Base-by-base conservation (phyloP, 495 filamentous ascomycete genomes). In the Xylaria telfairii region DNA sequence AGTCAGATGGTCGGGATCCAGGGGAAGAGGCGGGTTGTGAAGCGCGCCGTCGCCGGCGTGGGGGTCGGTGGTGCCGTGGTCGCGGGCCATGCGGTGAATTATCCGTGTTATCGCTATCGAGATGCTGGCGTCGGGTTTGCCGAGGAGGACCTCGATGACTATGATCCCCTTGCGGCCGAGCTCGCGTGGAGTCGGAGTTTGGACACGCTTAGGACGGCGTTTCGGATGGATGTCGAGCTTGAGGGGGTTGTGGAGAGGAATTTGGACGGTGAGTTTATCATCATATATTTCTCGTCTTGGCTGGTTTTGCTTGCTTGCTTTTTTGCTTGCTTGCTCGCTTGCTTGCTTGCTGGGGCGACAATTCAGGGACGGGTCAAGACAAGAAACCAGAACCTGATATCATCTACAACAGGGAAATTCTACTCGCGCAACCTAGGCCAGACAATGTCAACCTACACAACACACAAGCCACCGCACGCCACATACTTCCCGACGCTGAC, bases 1-100 rank as follows among this genome's bases (percentile, higher is more conserved):
- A 75, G 85, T 0, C 86, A 88, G 54, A 82, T 88, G n/a, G 81
- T 92, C 0, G 90, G 90, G 0, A 82, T 92, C 34, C 90, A 92
- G 71, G 89, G 88, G 2, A 91, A 90, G 80, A 79, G 81, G 19
- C 83, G 84, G 26, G 81, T 78, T 1, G 79, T 76, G 24, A 85
- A 81, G 15, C 83, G 84, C 90, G 42, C 83, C 84, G n/a, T 80
- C 83, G 0, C 88, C 87, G 4, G 81, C 86, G 4, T 88, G 89
- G 8, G 83, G 83, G 5, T 81, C 86, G 5, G 89, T 88, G 10
- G 83, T 84, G 3, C 86, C 88, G 26, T 87, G 73, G 12, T 64
- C 81, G 39, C 61, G 72, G 54, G 75, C 79, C 59, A 71, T 64
- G 15, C 3, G 37, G 13, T 28, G 5, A 53, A 54, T 19, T 84